A percentile compares a stretch with the other conserved stretches of the same genome.
These are phyloP conservation scores for Irpex sp. DNA, from an alignment of 1,284 basidiomycete genomes.

Conservation along the genomic window DNA sequence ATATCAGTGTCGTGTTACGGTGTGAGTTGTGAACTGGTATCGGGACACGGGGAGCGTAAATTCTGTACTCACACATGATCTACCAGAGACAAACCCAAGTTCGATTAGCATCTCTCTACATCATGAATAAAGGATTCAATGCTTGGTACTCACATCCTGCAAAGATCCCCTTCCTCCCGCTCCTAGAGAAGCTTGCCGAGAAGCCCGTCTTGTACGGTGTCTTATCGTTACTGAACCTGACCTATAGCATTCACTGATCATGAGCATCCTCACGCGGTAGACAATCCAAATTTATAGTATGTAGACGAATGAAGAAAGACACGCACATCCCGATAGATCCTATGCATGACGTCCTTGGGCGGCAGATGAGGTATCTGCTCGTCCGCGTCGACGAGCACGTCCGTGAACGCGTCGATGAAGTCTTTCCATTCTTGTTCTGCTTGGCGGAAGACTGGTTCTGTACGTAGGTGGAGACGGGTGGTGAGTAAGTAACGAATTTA, in stretches of 20 bases:
- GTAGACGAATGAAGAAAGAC: neutral
- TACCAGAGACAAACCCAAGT: constrained; percentile 11
- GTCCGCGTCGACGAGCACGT: constrained; percentile 65
- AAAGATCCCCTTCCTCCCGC: constrained; percentile 75
- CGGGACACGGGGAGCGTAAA: neutral
- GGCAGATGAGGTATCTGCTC: constrained; percentile 79
- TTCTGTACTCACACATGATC: constrained; percentile 33
- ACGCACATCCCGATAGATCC: constrained; percentile 79
- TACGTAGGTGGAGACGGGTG: too few species aligned
- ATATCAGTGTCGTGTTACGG: neutral
- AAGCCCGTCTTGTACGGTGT: constrained; percentile 87
- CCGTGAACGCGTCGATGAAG: constrained; percentile 71
- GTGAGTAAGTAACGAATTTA: too few species aligned
- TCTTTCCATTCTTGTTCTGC: constrained; percentile 86
- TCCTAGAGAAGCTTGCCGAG: constrained; percentile 73
- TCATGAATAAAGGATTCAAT: neutral
- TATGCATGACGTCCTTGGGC: constrained; percentile 78
- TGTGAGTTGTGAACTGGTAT: neutral
- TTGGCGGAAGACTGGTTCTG: constrained; percentile 77
- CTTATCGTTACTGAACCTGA: constrained; percentile 91
- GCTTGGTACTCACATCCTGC: constrained; percentile 58
- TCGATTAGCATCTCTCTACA: neutral
- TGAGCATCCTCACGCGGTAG: neutral
- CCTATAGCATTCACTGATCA: constrained; percentile 31
- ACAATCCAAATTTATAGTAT: neutral